phyloP scores from a whole-genome alignment of 2,329 filamentous ascomycete genomes.

The Kalmusia sp. region DNA sequence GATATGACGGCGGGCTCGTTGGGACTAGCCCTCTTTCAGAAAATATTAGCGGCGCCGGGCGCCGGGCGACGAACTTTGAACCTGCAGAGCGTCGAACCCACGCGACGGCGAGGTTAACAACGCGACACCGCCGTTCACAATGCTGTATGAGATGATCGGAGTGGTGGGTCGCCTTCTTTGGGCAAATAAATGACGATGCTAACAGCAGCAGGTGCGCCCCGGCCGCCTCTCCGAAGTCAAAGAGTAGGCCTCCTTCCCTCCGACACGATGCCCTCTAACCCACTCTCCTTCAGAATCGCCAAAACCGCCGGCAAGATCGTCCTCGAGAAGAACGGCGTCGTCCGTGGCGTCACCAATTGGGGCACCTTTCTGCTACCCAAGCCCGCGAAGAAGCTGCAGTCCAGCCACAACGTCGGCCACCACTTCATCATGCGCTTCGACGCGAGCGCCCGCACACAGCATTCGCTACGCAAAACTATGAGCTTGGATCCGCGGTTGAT shows the following conservation, averaged over 20 bases:
- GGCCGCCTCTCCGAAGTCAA: conserved; percentile 90
- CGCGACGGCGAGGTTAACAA: too few relatives aligned
- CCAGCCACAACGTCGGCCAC: conserved; percentile 83
- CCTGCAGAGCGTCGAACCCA: conserved; percentile 8
- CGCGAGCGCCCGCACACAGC: conserved; percentile 73
- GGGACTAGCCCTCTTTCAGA: conserved; percentile 6
- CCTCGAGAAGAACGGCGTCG: conserved; percentile 82
- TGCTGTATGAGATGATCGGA: conserved; percentile 98
- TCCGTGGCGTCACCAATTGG: conserved; percentile 95
- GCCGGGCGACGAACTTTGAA: background rate
- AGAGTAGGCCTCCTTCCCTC: conserved; percentile 70
- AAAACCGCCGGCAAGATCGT: conserved; percentile 82
- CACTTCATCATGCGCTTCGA: conserved; percentile 99
- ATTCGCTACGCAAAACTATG: conserved; percentile 76
- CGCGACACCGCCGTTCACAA: conserved; percentile 48
- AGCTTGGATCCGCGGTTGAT: conserved; percentile 90
- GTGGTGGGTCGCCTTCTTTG: conserved; percentile 68
- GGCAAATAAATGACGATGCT: conserved; percentile 10
- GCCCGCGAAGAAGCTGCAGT: conserved; percentile 79
- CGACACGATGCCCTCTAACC: conserved; percentile 11
- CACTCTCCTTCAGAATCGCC: conserved; percentile 71
- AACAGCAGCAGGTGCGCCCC: conserved; percentile 76
- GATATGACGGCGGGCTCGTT: conserved; percentile 5
- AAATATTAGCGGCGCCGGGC: conserved; percentile 2
- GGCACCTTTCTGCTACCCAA: conserved; percentile 87